These are phyloP conservation scores for Antitrichia curtipendula DNA, from an alignment of 225 moss, liverwort and hornwort species.

Conservation along the genomic window DNA sequence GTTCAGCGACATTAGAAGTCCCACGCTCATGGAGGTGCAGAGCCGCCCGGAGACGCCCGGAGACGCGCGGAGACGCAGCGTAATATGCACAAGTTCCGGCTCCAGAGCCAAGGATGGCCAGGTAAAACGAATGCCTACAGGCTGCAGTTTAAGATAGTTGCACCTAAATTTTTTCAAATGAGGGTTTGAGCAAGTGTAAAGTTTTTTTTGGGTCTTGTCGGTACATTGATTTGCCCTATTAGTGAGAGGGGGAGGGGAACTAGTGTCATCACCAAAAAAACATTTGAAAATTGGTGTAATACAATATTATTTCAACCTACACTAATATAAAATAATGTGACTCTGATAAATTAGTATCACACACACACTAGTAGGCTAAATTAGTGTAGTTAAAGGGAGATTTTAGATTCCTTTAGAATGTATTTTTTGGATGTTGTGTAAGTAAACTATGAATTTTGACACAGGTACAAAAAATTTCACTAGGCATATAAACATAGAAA, in stretches of 20 bases:
- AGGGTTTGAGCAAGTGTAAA: neutral
- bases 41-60: neutral
- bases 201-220: fast-evolving
- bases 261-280: neutral
- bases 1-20: neutral
- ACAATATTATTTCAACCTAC: neutral
- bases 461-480: no score
- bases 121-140: no score
- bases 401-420: neutral
- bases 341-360: neutral
- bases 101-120: no score
- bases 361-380: fast-evolving
- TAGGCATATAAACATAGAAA: neutral
- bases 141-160: no score
- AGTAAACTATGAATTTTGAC: neutral
- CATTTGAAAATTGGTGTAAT: neutral
- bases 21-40: neutral
- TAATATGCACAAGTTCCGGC: no score
- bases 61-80: neutral
- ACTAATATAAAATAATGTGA: neutral
- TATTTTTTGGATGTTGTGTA: neutral
- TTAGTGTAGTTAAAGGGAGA: neutral
- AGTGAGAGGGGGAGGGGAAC: no score
- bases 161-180: neutral
- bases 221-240: fast-evolving